Base-by-base conservation (phyloP, 441 rosid species). In the Arabidopsis lyrata region DNA sequence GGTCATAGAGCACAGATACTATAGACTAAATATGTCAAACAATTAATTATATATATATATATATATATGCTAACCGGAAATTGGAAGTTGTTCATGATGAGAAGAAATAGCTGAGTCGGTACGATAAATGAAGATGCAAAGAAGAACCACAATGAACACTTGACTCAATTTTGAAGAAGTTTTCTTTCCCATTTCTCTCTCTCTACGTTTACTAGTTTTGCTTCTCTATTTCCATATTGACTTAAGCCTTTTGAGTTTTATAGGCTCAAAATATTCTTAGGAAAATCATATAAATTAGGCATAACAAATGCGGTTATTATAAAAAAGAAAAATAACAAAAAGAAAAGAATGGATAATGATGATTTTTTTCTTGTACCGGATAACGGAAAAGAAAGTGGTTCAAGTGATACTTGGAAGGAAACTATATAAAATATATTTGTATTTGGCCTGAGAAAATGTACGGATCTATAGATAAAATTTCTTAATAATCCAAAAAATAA, bases 21-120 rank as follows among this genome's bases (percentile, higher is more conserved):
- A 1, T 18, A 52, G 8, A 27, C 5, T 32, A 55, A 32, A 8
- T 22, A 38, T 18, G 5, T 59, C 4, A 20, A 36, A 11, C 15
- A 60, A 8, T 38, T 60, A 20, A 39, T 22, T 41, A 20, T 12
- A 0, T 59, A 12, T 18, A 5, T 1, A 3, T 34, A 2, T 16
- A 11, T 2, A 3, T 27, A 12, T 27, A 32, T n/a, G 54, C 63
- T 68, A 41, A 55, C 72, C 72, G 20, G 63, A 29, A 10, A 16
- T 2, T 54, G 63, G 41, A 41, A 41, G 39, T 9, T n/a, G 24
- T n/a, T 66, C 11, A 20, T 4, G 14, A 9, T 52, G 60, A 67
- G 62, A 54, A 53, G 50, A 38, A 54, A 15, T 2, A 67, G 53
- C 63, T 15, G 72, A 15, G 29, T 67, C 49, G 4, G 71, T 38